phyloP scores from a whole-genome alignment of 352 stramenopile genomes.

The Globisporangium rhizosaccharum region DNA sequence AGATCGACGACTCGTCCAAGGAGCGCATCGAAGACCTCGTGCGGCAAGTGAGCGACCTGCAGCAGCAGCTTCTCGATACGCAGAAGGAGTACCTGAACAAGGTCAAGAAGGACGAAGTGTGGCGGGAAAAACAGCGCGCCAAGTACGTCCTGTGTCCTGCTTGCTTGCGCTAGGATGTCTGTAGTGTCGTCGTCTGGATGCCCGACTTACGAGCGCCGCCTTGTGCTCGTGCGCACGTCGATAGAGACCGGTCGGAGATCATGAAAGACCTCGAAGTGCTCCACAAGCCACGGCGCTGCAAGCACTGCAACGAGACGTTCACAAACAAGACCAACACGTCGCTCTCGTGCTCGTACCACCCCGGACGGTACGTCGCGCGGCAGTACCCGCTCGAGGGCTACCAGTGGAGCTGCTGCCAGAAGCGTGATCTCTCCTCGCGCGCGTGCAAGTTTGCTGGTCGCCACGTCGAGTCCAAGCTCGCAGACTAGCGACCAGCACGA shows the following conservation, averaged over 20 bases:
- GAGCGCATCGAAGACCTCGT: constrained; percentile 76
- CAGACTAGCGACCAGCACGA: constrained; percentile 21
- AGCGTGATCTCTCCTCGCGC: constrained; percentile 68
- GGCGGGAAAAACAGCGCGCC: constrained; percentile 57
- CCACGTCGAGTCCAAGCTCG: constrained; percentile 62
- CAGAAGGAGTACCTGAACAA: constrained; percentile 80
- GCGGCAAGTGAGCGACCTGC: constrained; percentile 59
- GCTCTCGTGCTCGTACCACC: constrained; percentile 75
- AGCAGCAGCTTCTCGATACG: constrained; percentile 68
- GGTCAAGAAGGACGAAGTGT: constrained; percentile 69
- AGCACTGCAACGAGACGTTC: constrained; percentile 79
- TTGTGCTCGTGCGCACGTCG: neutral
- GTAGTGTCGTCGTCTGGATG: too few relatives aligned
- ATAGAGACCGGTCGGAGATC: constrained; percentile 57
- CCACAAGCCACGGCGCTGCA: constrained; percentile 73
- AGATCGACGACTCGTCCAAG: constrained; percentile 72
- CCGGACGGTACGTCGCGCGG: constrained; percentile 62
- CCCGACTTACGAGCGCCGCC: too few relatives aligned
- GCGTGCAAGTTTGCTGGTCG: constrained; percentile 77
- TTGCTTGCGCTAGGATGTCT: neutral
- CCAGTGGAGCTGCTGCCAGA: constrained; percentile 81
- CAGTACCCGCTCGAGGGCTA: constrained; percentile 80
- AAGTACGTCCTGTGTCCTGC: constrained; percentile 16
- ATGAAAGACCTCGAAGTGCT: constrained; percentile 65
- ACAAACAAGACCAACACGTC: constrained; percentile 80